Percentiles rank a stretch among this genome's conserved stretches.
Evolutionary conservation across 73 alveolate genomes (phyloP).

Genomic region (Symbiodinium natans): DNA sequence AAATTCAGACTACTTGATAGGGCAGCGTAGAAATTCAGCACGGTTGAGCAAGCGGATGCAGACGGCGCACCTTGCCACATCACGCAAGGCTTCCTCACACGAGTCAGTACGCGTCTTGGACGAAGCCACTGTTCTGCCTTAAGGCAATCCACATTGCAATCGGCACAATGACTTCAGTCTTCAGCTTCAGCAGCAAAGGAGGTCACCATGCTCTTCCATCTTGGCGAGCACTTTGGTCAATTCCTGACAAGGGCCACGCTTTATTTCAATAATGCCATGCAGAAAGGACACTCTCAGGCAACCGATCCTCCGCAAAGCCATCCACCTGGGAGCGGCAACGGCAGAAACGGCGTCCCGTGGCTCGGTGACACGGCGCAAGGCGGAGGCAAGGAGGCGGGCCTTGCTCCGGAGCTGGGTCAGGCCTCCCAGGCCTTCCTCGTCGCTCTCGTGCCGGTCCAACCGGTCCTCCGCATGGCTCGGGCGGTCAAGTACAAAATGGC

Average conservation of each 20-base stretch:
- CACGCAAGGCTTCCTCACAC: background rate
- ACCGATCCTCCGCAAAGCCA: background rate
- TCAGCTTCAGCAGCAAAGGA: background rate
- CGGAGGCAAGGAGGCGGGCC: no score
- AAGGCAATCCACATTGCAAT: background rate
- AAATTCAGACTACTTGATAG: no score
- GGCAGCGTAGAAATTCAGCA: no score
- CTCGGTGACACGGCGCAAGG: no score
- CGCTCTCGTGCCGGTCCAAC: slow-evolving; percentile 37
- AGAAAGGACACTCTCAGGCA: background rate
- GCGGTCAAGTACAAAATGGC: no score
- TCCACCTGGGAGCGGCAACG: no score
- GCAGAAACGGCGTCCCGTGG: no score
- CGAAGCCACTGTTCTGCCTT: slow-evolving; percentile 26
- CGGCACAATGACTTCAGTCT: background rate
- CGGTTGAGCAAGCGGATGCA: no score
- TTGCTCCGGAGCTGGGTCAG: slow-evolving; percentile 28
- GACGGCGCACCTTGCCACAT: slow-evolving; percentile 8
- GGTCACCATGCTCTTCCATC: slow-evolving; percentile 33
- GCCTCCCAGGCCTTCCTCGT: slow-evolving; percentile 44
- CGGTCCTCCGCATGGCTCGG: slow-evolving; percentile 26
- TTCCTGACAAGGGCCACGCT: slow-evolving; percentile 30
- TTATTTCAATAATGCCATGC: no score
- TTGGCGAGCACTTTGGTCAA: background rate
- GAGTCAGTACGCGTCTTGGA: slow-evolving; percentile 41